phyloP scores from a whole-genome alignment of 2,329 filamentous ascomycete species.

The Coniochaeta sp. region DNA sequence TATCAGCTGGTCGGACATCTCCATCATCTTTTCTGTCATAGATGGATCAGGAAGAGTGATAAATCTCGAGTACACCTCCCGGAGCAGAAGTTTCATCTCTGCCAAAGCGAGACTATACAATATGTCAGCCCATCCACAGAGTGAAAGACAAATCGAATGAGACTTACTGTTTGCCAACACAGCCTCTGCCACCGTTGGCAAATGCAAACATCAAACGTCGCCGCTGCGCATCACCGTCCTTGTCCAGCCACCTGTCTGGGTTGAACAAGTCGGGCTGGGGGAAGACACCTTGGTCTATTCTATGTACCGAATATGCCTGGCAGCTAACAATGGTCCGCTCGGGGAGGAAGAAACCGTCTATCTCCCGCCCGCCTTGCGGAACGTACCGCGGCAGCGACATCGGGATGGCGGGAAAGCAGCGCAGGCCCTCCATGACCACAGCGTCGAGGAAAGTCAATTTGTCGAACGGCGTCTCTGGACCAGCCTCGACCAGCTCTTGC shows the following conservation, averaged over 20 bases:
- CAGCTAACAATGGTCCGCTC: conserved; percentile 49
- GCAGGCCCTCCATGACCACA: conserved; percentile 53
- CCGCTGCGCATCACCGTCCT: conserved; percentile 65
- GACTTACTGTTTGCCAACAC: conserved; percentile 60
- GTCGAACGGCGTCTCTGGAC: conserved; percentile 30
- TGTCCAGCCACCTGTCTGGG: conserved; percentile 76
- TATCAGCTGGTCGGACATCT: conserved; percentile 60
- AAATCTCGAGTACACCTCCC: conserved; percentile 54
- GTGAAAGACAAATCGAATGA: background rate
- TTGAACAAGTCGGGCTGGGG: conserved; percentile 69
- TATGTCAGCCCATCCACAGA: background rate
- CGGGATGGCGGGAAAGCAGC: conserved; percentile 57
- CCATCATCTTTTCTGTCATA: conserved; percentile 52
- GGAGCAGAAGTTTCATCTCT: conserved; percentile 61
- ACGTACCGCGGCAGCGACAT: conserved; percentile 60
- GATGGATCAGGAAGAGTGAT: conserved; percentile 45
- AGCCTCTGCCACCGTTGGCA: conserved; percentile 57
- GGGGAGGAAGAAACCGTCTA: conserved; percentile 49
- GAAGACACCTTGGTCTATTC: conserved; percentile 60
- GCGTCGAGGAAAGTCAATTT: conserved; percentile 54
- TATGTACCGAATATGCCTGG: conserved; percentile 54
- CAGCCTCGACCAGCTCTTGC: conserved; percentile 39
- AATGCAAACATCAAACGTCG: conserved; percentile 59
- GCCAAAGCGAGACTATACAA: conserved; percentile 48
- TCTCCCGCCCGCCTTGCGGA: conserved; percentile 42